Percentiles rank a stretch among this genome's conserved stretches.
Evolutionary conservation across 2,329 filamentous ascomycete species (phyloP).

Genomic region (Colletotrichum sp.): DNA sequence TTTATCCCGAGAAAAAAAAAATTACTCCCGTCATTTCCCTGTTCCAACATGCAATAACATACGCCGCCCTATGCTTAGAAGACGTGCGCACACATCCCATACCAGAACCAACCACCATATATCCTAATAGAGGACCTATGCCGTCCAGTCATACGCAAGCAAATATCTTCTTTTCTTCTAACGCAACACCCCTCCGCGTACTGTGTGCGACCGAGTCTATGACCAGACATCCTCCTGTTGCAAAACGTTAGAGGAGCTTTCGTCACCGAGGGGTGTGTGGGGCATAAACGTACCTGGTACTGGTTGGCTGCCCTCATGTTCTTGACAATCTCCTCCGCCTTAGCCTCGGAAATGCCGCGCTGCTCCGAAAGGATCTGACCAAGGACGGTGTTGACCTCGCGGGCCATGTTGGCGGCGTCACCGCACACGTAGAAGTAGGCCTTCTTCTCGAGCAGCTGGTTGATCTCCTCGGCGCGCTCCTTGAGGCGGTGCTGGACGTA

Average conservation of each 20-base stretch:
- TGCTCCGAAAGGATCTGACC: conserved; percentile 86
- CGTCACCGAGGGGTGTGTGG: conserved; percentile 20
- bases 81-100: conserved; percentile 6
- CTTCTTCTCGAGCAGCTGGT: conserved; percentile 83
- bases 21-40: conserved; percentile 4
- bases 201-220: conserved; percentile 37
- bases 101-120: background rate
- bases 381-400: conserved; percentile 88
- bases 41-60: conserved; percentile 16
- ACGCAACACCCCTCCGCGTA: background rate
- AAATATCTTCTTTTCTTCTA: background rate
- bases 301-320: conserved; percentile 93
- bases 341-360: conserved; percentile 80
- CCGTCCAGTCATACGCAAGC: background rate
- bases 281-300: conserved; percentile 78
- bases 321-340: conserved; percentile 97
- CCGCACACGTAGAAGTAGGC: conserved; percentile 98
- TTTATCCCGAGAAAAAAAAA: background rate
- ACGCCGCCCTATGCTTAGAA: conserved; percentile 16
- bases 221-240: conserved; percentile 75
- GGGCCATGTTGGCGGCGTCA: conserved; percentile 96
- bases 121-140: background rate
- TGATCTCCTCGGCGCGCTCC: conserved; percentile 83
- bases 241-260: conserved; percentile 32
- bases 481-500: conserved; percentile 95